phyloP scores from a whole-genome alignment of 140 eudicot genomes.

The Flaveria floridana region DNA sequence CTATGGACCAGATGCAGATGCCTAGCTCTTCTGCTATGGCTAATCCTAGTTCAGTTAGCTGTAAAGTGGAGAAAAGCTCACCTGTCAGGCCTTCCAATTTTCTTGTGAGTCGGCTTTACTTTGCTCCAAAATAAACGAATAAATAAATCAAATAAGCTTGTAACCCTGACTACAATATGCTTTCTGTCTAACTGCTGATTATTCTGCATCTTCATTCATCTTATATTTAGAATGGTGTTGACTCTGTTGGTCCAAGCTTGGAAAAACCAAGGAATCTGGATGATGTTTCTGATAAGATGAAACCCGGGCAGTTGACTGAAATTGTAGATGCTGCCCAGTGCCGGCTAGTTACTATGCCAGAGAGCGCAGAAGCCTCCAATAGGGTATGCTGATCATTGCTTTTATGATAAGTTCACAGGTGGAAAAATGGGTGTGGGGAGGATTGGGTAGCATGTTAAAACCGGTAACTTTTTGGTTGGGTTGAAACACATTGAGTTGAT shows the following conservation, averaged over 20 bases:
- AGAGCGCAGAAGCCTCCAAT: slow-evolving; percentile 56
- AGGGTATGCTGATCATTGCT: slow-evolving; percentile 42
- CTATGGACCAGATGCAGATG: slow-evolving; percentile 47
- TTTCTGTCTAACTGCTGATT: slow-evolving; percentile 1
- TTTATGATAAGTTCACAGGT: slow-evolving; percentile 1
- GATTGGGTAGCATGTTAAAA: slow-evolving; percentile 9
- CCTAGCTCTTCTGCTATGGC: slow-evolving; percentile 56
- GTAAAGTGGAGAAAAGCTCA: slow-evolving; percentile 78
- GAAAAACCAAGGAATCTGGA: slow-evolving; percentile 60
- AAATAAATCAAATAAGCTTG: background rate
- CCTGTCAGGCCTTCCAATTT: slow-evolving; percentile 67
- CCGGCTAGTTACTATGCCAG: slow-evolving; percentile 80
- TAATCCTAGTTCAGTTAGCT: slow-evolving; percentile 52
- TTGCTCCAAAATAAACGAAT: background rate
- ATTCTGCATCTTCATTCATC: background rate
- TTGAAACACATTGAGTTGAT: background rate
- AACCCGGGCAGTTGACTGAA: slow-evolving; percentile 72
- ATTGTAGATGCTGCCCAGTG: slow-evolving; percentile 73
- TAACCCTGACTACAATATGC: background rate
- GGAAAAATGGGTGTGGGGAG: background rate
- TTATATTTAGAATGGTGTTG: slow-evolving; percentile 58
- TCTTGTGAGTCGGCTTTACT: slow-evolving; percentile 46
- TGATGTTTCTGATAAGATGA: slow-evolving; percentile 59
- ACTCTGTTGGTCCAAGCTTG: slow-evolving; percentile 53
- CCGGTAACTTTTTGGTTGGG: background rate